A percentile compares a stretch with the other conserved stretches of the same genome.
phyloP scores from a whole-genome alignment of 768 basidiomycete genomes.

The Panaeolus papilionaceus region DNA sequence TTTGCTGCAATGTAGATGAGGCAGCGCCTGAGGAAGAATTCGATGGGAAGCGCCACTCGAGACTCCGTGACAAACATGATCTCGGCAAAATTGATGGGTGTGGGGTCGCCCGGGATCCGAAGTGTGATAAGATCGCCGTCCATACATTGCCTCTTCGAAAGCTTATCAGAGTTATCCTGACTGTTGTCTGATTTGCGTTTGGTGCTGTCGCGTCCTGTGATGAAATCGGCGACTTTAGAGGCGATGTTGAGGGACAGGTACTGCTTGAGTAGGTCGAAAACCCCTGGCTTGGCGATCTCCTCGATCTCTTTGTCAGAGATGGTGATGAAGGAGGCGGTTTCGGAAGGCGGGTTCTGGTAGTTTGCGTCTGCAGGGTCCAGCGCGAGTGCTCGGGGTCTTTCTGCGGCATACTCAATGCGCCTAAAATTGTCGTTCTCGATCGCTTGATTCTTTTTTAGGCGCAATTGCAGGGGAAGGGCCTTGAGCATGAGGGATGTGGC shows the following conservation, averaged over 20 bases:
- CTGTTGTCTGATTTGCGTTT: background rate
- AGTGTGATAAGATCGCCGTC: background rate
- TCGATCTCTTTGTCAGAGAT: no score
- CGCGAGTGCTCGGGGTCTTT: no score
- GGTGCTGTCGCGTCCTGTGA: background rate
- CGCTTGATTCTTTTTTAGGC: no score
- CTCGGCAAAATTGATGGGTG: constrained; percentile 17
- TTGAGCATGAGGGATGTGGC: no score
- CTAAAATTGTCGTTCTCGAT: no score
- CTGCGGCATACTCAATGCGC: no score
- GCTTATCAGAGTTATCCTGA: background rate
- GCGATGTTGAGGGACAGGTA: no score
- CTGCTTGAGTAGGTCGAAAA: background rate
- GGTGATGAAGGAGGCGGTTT: no score
- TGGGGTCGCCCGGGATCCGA: constrained; percentile 6
- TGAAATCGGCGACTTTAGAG: no score
- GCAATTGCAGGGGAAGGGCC: no score
- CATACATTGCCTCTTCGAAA: constrained; percentile 22
- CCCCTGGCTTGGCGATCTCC: background rate
- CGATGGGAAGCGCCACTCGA: constrained; percentile 17
- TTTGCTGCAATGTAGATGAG: background rate
- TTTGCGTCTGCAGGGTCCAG: no score
- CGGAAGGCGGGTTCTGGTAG: no score
- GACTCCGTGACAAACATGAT: constrained; percentile 25
- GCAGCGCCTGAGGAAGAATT: constrained; percentile 18